These are phyloP conservation scores for Trichoderma oligosporum DNA, from an alignment of 2,329 filamentous ascomycete genomes.

Conservation along the genomic window DNA sequence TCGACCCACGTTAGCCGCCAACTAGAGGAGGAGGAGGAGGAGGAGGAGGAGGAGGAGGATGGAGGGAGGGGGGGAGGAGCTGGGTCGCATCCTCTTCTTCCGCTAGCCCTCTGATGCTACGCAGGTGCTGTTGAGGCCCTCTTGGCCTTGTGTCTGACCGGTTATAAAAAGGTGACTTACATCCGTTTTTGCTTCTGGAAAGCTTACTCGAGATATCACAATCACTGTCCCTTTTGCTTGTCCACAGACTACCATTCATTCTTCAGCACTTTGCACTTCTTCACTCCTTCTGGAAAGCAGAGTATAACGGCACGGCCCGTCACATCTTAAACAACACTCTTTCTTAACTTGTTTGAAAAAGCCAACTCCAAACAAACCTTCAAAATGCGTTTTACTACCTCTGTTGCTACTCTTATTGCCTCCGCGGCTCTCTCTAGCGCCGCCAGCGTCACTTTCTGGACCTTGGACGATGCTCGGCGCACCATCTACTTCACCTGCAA, in stretches of 20 bases:
- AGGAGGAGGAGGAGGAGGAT: too few species aligned
- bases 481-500: slow-evolving; percentile 50
- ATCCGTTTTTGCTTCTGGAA: not conserved
- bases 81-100: not conserved
- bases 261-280: slow-evolving; percentile 9
- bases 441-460: slow-evolving; percentile 55
- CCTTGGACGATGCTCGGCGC: slow-evolving; percentile 50
- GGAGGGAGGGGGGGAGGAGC: not conserved
- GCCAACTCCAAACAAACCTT: slow-evolving; percentile 24
- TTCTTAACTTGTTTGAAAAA: slow-evolving; percentile 17
- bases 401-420: slow-evolving; percentile 43
- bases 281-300: slow-evolving; percentile 19
- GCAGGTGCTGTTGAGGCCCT: slow-evolving; percentile 1
- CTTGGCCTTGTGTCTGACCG: not conserved
- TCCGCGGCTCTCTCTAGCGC: slow-evolving; percentile 42
- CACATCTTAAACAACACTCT: slow-evolving; percentile 12
- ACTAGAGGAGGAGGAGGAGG: not conserved
- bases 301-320: slow-evolving; percentile 19
- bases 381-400: slow-evolving; percentile 54
- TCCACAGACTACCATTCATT: slow-evolving; percentile 20
- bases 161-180: slow-evolving; percentile 16
- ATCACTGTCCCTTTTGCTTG: slow-evolving; percentile 17
- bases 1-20: slow-evolving; percentile 12
- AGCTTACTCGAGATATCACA: not conserved
- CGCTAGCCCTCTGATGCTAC: slow-evolving; percentile 12